Base-by-base conservation (phyloP, 345 rosid genomes). In the Excoecaria cochinchinensis region DNA sequence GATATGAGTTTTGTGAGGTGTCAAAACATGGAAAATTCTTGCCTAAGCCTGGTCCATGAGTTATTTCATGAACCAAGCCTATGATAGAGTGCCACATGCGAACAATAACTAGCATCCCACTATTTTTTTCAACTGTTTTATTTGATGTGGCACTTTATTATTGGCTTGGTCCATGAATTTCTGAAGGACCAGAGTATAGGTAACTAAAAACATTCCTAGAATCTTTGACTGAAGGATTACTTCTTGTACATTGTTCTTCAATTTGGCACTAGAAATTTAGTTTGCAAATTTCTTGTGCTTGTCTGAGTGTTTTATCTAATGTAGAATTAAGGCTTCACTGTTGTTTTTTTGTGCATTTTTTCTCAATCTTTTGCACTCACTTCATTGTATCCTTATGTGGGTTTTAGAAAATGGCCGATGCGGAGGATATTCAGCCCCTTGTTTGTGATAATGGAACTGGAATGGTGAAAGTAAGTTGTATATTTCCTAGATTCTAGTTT, bases 361-460 rank as follows among this genome's bases (percentile, higher is more conserved):
- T 19, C 25, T 56, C 9, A 1, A n/a, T 61, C 40, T 61, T 4
- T 3, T 61, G 65, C 36, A 13, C 36, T 4, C 19, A 58, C 40
- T 31, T 25, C 0, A 4, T 12, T 42, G 10, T 44, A 12, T 50
- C 24, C 56, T 74, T 66, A 59, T 65, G 63, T 61, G 70, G 70
- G 44, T 24, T 22, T 12, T 47, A 31, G 58, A 51, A 76, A 69
- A 83, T 80, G 86, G 84, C 86, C 16, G 84, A 83, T 1, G 48
- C 76, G 16, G 86, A 80, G 69, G 84, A 80, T 40, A 77, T 83
- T 72, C 92, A 88, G 68, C 92, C 92, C 57, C 92, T 89, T 62
- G 90, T 89, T 48, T 86, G 87, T 48, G 90, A 89, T 80, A 89
- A 89, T 89, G 92, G 92, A 77, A 89, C 90, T 55, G 89, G 89